Evolutionary conservation across 495 filamentous ascomycete genomes (phyloP).

Genomic region (Hypoxylon subgilvum): DNA sequence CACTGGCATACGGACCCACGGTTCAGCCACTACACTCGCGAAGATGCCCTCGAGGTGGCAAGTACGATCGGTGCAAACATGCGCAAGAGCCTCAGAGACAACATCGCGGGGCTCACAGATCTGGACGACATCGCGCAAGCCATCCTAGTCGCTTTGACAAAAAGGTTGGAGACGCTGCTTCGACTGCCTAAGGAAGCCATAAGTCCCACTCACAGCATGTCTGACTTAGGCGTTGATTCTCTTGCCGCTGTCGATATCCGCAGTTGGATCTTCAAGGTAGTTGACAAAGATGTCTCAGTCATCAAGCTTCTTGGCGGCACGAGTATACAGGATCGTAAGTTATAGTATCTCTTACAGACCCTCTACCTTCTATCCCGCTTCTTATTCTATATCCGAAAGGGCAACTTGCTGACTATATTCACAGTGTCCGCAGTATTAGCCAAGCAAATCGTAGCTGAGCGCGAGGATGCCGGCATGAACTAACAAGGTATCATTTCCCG

Average conservation of each 20-base stretch:
- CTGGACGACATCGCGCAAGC: conserved; percentile 21
- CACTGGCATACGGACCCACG: conserved; percentile 51
- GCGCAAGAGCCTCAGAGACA: conserved; percentile 32
- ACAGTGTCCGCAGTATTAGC: conserved; percentile 33
- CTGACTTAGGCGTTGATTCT: conserved; percentile 67
- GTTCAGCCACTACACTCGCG: conserved; percentile 45
- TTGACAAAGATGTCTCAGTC: conserved; percentile 51
- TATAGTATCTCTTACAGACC: not conserved
- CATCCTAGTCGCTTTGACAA: conserved; percentile 35
- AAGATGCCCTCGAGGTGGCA: conserved; percentile 1
- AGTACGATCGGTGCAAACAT: not conserved
- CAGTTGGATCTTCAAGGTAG: conserved; percentile 62
- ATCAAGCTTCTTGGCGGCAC: conserved; percentile 50
- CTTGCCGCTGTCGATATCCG: conserved; percentile 67
- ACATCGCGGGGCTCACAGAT: conserved; percentile 25
- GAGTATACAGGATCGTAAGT: conserved; percentile 39
- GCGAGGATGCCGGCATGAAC: not conserved
- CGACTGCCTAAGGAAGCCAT: conserved; percentile 40
- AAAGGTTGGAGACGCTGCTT: conserved; percentile 40
- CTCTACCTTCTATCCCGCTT: not conserved
- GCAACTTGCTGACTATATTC: conserved; percentile 6
- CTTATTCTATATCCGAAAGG: not conserved
- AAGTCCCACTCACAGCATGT: conserved; percentile 32
- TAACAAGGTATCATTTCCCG: not conserved
- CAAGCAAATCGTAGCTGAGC: conserved; percentile 25